Percentiles rank a stretch among this genome's conserved stretches.
Conservation (phyloP, 2,329 filamentous ascomycete genomes). For the Trichoderma sp. region DNA sequence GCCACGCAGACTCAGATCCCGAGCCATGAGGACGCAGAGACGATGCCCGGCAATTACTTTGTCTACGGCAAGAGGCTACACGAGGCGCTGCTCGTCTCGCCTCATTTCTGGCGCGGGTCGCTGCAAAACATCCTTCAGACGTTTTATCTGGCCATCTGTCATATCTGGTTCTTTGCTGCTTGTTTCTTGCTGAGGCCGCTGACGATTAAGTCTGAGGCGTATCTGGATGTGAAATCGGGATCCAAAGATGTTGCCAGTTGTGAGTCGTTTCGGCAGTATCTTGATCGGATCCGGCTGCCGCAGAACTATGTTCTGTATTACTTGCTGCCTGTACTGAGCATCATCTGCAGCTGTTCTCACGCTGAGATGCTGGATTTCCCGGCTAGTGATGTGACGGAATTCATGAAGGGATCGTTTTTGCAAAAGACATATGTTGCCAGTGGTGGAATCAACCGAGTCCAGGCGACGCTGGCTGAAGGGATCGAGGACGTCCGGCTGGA, state of each 20-base stretch:
- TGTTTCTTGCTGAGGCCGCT: slow-evolving; percentile 50
- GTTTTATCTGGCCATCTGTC: slow-evolving; percentile 47
- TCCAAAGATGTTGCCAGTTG: background rate
- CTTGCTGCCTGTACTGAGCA: slow-evolving; percentile 55
- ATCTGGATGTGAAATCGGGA: background rate
- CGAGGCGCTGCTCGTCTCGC: slow-evolving; percentile 43
- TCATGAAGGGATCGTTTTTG: slow-evolving; percentile 45
- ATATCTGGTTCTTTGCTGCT: slow-evolving; percentile 55
- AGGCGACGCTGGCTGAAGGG: slow-evolving; percentile 45
- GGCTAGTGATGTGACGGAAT: slow-evolving; percentile 53
- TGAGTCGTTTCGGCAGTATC: slow-evolving; percentile 53
- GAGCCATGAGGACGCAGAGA: slow-evolving; percentile 21
- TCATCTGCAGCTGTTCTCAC: slow-evolving; percentile 57
- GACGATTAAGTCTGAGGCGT: background rate
- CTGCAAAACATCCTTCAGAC: slow-evolving; percentile 46
- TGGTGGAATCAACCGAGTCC: slow-evolving; percentile 51
- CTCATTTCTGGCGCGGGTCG: slow-evolving; percentile 37
- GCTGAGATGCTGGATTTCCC: slow-evolving; percentile 52
- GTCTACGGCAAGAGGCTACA: slow-evolving; percentile 58
- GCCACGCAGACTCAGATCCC: background rate
- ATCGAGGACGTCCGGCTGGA: slow-evolving; percentile 44
- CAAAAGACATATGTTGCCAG: slow-evolving; percentile 54
- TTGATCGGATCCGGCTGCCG: slow-evolving; percentile 52
- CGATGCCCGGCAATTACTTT: slow-evolving; percentile 45
- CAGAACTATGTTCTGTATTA: slow-evolving; percentile 50